Evolutionary conservation across 1,284 basidiomycete genomes (phyloP), one percentile per base, ranked within the genome.

Genomic region (Puccinia horiana): DNA sequence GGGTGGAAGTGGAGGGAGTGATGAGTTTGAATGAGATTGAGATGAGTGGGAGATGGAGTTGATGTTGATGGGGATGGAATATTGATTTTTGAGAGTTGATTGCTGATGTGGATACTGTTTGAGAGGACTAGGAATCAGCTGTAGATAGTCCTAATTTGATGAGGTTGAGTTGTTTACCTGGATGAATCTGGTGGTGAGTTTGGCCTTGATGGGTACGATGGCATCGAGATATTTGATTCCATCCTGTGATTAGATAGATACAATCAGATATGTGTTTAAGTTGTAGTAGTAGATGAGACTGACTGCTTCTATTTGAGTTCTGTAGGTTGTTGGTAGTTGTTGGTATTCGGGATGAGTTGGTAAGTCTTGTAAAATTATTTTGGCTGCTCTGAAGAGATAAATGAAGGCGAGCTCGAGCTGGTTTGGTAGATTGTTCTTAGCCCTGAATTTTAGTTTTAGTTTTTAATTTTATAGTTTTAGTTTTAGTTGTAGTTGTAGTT

Each of bases 271-370:
- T 20, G n/a, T 29, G 47, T 9, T 37, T 23, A 76, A 40, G 47
- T 0, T 8, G 47, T 49, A 29, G 23, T 26, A 52, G 32, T 29
- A 52, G 29, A 20, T 52, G 26, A 26, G 29, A 61, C 75, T 76
- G n/a, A 76, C 75, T 26, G 75, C 75, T 32, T 58, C 29, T 18
- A 76, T 42, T 26, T 76, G 75, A 47, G 54, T 20, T 26, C 44
- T 56, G 37, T 58, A 40, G 11, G 42, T 26, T 20, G 32, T 32
- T 1, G 75, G 56, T 5, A 76, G 75, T 26, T 12, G 35, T 8
- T 12, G 16, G 44, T 58, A 76, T 16, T 76, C 75, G 26, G 54
- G 75, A 63, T 76, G 75, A 37, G n/a, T 32, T 8, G 75, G 75
- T 29, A 76, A 5, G 18, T 76, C 75, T 1, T 76, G 54, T 9